Base-by-base conservation (phyloP, 306 rosid genomes). In the Prunus davidiana region DNA sequence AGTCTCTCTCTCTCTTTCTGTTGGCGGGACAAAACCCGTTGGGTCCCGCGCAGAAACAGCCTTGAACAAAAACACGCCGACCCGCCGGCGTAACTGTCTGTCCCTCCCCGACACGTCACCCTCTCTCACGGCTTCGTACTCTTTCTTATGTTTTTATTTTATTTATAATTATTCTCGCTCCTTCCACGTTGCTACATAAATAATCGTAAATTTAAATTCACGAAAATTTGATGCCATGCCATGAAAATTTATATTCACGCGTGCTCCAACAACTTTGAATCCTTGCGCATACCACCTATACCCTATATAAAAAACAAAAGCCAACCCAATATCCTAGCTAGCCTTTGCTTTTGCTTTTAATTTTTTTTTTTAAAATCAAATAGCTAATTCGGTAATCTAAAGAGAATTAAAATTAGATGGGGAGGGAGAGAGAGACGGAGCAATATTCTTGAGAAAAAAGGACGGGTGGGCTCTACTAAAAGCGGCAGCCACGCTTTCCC, bases 101-200 rank as follows among this genome's bases (percentile, higher is more conserved):
- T 83, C 82, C 8, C 67, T 64, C 3, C 71, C 86, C 82, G 67
- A 83, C 87, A 84, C 93, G 87, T 90, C 86, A 86, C 83, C 68
- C 78, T 22, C 51, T 46, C 30, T 69, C 73, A 56, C 49, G 76
- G 46, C 67, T 52, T 28, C 82, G 76, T 62, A 74, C 69, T 68
- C 5, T 34, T 0, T 25, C 3, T 4, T 0, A 2, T 8, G 5
- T 64, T 4, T 34, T 18, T 8, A 10, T 15, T 15, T 25, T 28
- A 32, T 1, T 30, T 30, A 15, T 7, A 6, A 27, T 63, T 7
- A 6, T 15, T 63, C 15, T 43, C 3, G 3, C 16, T 30, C 0
- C 20, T 62, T 30, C 43, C 5, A 5, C 32, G 8, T 58, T 1
- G 9, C 3, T 13, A 13, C 38, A 20, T 56, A 20, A 56, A 56